Base-by-base conservation (phyloP, 2,329 filamentous ascomycete species). In the Apiospora saccharicola region DNA sequence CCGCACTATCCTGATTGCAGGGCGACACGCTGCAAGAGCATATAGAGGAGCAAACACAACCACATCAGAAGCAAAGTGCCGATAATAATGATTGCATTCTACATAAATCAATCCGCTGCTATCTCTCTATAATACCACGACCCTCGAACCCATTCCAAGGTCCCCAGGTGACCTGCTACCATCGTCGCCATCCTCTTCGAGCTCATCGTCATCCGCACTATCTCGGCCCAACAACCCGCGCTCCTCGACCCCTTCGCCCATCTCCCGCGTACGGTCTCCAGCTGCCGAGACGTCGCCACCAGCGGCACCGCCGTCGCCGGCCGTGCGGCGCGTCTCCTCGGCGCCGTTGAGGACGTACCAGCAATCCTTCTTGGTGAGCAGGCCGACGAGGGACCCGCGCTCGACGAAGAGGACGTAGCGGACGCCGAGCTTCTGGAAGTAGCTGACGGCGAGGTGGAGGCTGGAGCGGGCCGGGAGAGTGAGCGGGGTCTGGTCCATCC, bases 401-500 rank as follows among this genome's bases (percentile, higher is more conserved):
- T 98, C 94, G 51, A 90, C 91, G 80, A 98, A 97, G 3, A 98
- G 84, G 6, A 99, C 90, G 83, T 98, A 98, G 69, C 96, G 90
- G 74, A 99, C 84, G 26, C 96, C 96, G 12, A 99, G 89, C 80
- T 96, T 96, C 84, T 98, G 95, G 83, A 99, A 98, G 88, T 99
- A 97, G 72, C 90, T 92, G 34, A 97, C 92, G 4, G 94, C 94
- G n/a, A 98, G 89, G 80, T 95, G 91, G 73, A 99, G 90, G 73
- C 88, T 92, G 22, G 91, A 91, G 74, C 91, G 90, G 30, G 90
- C 91, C 57, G 94, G 93, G 24, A 98, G 87, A 0, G 96, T 98
- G 67, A 99, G 93, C 0, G 96, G 96, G 0, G 96, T 99, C 82
- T 98, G 96, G 82, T 99, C 96, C 95, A 99, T 98, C 96, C 96